Percentiles rank a stretch among this genome's conserved stretches.
Conservation (phyloP, 2,329 filamentous ascomycete species). For the Apiospora arundinis region DNA sequence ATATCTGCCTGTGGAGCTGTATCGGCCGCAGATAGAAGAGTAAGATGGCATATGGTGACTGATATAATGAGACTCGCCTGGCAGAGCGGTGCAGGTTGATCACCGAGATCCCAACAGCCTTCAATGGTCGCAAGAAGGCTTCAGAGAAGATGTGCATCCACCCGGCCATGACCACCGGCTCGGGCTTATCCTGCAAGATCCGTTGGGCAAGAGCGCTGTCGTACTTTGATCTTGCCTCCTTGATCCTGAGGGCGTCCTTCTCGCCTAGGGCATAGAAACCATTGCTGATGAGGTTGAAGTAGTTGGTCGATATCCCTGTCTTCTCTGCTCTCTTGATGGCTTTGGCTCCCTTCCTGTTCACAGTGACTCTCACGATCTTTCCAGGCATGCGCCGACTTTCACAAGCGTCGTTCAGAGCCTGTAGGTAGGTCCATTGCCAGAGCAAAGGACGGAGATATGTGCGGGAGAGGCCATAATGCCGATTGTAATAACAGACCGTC, state of each 20-base stretch:
- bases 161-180: conserved; percentile 81
- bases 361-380: conserved; percentile 53
- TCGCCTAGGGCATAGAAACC: conserved; percentile 67
- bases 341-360: conserved; percentile 56
- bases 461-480: conserved; percentile 24
- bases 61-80: conserved; percentile 30
- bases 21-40: conserved; percentile 56
- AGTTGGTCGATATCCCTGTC: conserved; percentile 73
- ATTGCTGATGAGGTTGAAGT: conserved; percentile 82
- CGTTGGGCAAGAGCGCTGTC: conserved; percentile 76
- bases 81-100: conserved; percentile 84
- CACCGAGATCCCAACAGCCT: conserved; percentile 66
- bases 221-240: conserved; percentile 69
- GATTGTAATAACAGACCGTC: background rate
- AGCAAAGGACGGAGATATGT: conserved; percentile 65
- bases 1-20: conserved; percentile 60
- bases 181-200: conserved; percentile 69
- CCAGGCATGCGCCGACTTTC: conserved; percentile 47
- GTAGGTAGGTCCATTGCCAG: conserved; percentile 72
- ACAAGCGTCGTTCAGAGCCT: conserved; percentile 68
- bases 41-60: conserved; percentile 51
- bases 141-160: conserved; percentile 86
- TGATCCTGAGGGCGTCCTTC: conserved; percentile 59
- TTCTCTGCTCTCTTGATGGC: conserved; percentile 50
- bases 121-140: conserved; percentile 73